Conservation (phyloP, 352 stramenopile species). For the Plasmopara halstedii region DNA sequence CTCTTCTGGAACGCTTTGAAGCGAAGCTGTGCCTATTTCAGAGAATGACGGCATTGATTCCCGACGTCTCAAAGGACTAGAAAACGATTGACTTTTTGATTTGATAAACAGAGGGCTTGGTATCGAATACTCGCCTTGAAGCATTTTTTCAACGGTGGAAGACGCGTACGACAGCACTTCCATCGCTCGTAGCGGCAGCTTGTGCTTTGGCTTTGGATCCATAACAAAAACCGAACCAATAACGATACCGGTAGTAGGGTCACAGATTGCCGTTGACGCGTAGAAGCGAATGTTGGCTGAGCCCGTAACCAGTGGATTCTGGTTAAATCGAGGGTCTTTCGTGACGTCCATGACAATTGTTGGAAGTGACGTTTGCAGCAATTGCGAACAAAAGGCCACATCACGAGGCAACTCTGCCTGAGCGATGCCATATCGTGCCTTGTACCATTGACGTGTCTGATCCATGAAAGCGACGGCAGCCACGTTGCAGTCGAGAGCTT, state of each 20-base stretch:
- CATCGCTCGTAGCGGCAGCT: slow-evolving; percentile 41
- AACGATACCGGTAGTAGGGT: slow-evolving; percentile 42
- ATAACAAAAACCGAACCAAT: slow-evolving; percentile 82
- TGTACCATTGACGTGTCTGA: slow-evolving; percentile 58
- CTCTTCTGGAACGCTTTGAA: slow-evolving; percentile 39
- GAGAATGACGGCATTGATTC: slow-evolving; percentile 15
- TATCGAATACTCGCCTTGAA: slow-evolving; percentile 21
- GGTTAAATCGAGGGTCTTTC: slow-evolving; percentile 75
- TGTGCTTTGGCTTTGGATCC: slow-evolving; percentile 45
- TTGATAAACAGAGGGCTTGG: slow-evolving; percentile 19
- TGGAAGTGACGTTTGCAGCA: slow-evolving; percentile 35
- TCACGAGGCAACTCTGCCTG: slow-evolving; percentile 51
- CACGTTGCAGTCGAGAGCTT: slow-evolving; percentile 49
- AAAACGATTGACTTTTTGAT: slow-evolving; percentile 18
- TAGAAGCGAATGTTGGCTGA: slow-evolving; percentile 91
- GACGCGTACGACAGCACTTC: slow-evolving; percentile 67
- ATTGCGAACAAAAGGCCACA: slow-evolving; percentile 55
- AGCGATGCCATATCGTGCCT: slow-evolving; percentile 59
- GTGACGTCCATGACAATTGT: slow-evolving; percentile 79
- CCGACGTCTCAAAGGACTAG: slow-evolving; percentile 9
- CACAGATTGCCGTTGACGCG: slow-evolving; percentile 65
- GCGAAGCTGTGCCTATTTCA: slow-evolving; percentile 27
- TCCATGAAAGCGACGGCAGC: slow-evolving; percentile 67
- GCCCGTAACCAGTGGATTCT: slow-evolving; percentile 85
- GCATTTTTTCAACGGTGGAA: slow-evolving; percentile 40